phyloP scores from a whole-genome alignment of 1,139 yeast genomes.

The Meyerozyma elateridarum region DNA sequence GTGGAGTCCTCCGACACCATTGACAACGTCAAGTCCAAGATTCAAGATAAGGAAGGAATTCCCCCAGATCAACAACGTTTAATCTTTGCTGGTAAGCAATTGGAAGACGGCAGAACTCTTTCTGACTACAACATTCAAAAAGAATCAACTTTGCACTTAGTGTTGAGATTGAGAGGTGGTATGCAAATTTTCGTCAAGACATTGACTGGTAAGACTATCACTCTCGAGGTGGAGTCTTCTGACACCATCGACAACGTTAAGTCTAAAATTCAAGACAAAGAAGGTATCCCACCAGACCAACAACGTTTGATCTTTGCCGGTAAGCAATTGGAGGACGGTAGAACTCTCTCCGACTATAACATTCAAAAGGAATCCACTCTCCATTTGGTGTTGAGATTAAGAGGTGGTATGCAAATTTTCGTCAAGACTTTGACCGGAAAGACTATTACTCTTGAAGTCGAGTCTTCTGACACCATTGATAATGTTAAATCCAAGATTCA shows the following conservation, averaged over 20 bases:
- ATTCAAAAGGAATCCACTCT: conserved; percentile 60
- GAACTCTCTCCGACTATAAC: conserved; percentile 26
- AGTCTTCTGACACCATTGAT: conserved; percentile 15
- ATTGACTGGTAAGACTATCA: conserved; percentile 15
- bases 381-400: conserved; percentile 95
- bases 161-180: conserved; percentile 28
- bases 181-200: conserved; percentile 15
- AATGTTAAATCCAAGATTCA: conserved; percentile 15
- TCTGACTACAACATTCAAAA: conserved; percentile 65
- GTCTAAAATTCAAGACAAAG: conserved; percentile 98
- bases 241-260: conserved; percentile 99
- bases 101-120: conserved; percentile 64
- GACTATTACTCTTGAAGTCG: conserved; percentile 16
- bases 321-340: conserved; percentile 99
- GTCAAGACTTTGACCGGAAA: conserved; percentile 17
- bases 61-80: conserved; percentile 53
- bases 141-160: conserved; percentile 47
- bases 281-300: conserved; percentile 99
- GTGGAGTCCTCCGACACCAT: conserved; percentile 72
- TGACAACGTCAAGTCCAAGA: conserved; percentile 56
- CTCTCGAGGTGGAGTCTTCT: conserved; percentile 33
- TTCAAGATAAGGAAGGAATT: conserved; percentile 52
- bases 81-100: conserved; percentile 56
- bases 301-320: conserved; percentile 99
- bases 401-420: conserved; percentile 55